A percentile compares a stretch with the other conserved stretches of the same genome.
Evolutionary conservation across 129 eudicot species (phyloP).

Genomic region (Escallonia herrerae): DNA sequence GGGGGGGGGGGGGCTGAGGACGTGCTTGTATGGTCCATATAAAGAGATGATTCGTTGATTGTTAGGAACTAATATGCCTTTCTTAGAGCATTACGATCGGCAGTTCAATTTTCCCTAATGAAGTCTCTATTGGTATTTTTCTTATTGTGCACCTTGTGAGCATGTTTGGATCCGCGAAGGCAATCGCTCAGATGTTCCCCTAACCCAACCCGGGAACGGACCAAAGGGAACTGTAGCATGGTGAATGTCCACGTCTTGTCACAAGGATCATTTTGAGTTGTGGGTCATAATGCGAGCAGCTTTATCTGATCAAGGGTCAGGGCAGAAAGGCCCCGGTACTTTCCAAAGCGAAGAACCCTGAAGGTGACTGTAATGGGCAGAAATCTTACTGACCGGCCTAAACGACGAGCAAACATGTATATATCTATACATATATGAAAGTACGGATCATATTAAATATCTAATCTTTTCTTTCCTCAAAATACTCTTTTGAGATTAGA

Average conservation of each 20-base stretch:
- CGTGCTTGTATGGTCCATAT: background rate
- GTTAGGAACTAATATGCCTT: constrained; percentile 5
- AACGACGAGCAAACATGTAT: constrained; percentile 17
- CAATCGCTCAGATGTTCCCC: constrained; percentile 12
- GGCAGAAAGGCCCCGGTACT: constrained; percentile 2
- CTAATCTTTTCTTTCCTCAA: no score
- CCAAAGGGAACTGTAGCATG: background rate
- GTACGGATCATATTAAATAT: no score
- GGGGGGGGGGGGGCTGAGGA: constrained; percentile 1
- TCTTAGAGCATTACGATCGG: background rate
- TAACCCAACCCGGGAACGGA: constrained; percentile 10
- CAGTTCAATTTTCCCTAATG: background rate
- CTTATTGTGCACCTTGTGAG: constrained; percentile 13
- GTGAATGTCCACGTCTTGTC: background rate
- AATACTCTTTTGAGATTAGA: no score
- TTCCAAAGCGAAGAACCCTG: background rate
- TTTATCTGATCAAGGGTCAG: constrained; percentile 9
- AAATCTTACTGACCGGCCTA: constrained; percentile 17
- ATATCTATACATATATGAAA: no score
- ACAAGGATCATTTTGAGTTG: constrained; percentile 7
- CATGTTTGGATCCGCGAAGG: constrained; percentile 9
- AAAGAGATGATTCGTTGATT: background rate
- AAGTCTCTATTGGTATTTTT: constrained; percentile 13
- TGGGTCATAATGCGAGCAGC: constrained; percentile 2
- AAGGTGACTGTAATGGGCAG: constrained; percentile 16